Evolutionary conservation across 352 stramenopile genomes (phyloP).

Genomic region (Lagenidium giganteum): DNA sequence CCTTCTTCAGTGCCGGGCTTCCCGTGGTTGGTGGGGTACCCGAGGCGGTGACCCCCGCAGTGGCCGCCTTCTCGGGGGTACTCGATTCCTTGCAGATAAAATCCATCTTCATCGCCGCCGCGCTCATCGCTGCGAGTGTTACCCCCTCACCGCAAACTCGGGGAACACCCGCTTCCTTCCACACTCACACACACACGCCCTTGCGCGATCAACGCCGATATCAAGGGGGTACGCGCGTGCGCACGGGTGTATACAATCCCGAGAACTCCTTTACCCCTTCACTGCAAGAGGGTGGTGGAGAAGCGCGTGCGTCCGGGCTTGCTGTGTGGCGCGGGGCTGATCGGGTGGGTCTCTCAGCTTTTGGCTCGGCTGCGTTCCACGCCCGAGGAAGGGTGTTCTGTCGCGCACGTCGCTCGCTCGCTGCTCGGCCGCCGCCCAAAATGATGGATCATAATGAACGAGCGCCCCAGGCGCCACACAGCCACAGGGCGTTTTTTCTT

Average conservation of each 20-base stretch:
- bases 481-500: constrained; percentile 27
- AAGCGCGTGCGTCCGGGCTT: too few species aligned
- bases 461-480: too few species aligned
- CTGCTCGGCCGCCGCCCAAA: not conserved
- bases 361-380: too few species aligned
- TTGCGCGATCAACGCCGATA: too few species aligned
- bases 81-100: constrained; percentile 73
- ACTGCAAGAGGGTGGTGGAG: not conserved
- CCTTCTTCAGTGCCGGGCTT: constrained; percentile 9
- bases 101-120: constrained; percentile 83
- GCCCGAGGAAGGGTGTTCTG: too few species aligned
- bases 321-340: too few species aligned
- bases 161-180: too few species aligned
- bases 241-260: too few species aligned
- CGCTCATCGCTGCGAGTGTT: constrained; percentile 35
- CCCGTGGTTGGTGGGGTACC: constrained; percentile 23
- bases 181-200: too few species aligned
- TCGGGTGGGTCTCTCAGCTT: too few species aligned
- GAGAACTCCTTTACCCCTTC: not conserved
- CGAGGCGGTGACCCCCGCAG: not conserved
- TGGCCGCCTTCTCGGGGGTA: constrained; percentile 12
- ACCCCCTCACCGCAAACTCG: not conserved
- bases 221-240: too few species aligned
- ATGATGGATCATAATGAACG: constrained; percentile 26
- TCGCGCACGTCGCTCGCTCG: constrained; percentile 3